Base-by-base conservation (phyloP, 371 early-diverging fungal genomes). In the Choanephora cucurbitarum region DNA sequence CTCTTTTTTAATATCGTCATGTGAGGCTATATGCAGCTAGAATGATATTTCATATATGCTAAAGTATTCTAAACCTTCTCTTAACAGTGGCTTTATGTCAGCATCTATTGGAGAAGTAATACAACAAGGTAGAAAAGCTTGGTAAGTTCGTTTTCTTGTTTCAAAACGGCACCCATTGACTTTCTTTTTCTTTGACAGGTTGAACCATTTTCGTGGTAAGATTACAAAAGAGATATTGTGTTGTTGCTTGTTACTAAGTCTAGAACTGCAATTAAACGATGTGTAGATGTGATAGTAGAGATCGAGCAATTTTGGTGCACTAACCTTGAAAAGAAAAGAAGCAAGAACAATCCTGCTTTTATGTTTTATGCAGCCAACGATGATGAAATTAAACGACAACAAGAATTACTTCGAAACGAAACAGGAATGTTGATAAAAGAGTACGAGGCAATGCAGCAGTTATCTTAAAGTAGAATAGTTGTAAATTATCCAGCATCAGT, bases 1-100 rank as follows among this genome's bases (percentile, higher is more conserved):
- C 49, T 60, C 9, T 54, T 60, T n/a, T 49, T 49, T 22, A 60
- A 60, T 22, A 19, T 60, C 31, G 60, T 60, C 39, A 60, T 60
- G 60, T 60, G 54, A 32, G 60, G 28, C 7, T 28, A n/a, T n/a
- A n/a, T n/a, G n/a, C n/a, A n/a, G n/a, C n/a, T n/a, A n/a, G n/a
- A n/a, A n/a, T n/a, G n/a, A n/a, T n/a, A n/a, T n/a, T n/a, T n/a
- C n/a, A n/a, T n/a, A n/a, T n/a, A n/a, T n/a, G n/a, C n/a, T n/a
- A n/a, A n/a, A n/a, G n/a, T n/a, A n/a, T n/a, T n/a, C n/a, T n/a
- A n/a, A n/a, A n/a, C n/a, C n/a, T n/a, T n/a, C n/a, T n/a, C n/a
- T n/a, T n/a, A n/a, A n/a, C 42, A 60, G 60, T 39, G 60, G 49
- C 5, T 37, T 55, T 8, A 60, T 60, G 60, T 60, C 60, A 14